phyloP scores from a whole-genome alignment of 257 asterid genomes.

The Solanum pinnatisectum region DNA sequence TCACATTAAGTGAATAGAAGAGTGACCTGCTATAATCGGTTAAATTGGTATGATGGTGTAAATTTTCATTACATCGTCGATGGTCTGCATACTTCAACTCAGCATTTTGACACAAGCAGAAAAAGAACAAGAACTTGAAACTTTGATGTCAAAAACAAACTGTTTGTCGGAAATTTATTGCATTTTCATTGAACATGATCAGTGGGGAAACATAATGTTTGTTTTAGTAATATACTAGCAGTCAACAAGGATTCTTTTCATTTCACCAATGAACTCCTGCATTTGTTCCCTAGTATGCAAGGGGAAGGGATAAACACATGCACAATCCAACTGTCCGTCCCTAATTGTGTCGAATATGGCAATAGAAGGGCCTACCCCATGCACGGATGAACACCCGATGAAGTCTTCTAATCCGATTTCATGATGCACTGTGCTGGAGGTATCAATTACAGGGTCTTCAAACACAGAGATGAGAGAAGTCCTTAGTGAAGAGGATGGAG shows the following conservation, averaged over 20 bases:
- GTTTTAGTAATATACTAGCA: constrained; percentile 2
- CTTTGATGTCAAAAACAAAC: not conserved
- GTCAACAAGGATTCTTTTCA: constrained; percentile 40
- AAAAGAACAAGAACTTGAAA: not conserved
- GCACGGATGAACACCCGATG: constrained; percentile 65
- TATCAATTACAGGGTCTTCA: constrained; percentile 49
- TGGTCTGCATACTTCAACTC: not conserved
- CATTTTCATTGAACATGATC: not conserved
- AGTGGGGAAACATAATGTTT: not conserved
- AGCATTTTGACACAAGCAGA: not conserved
- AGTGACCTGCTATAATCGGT: not conserved
- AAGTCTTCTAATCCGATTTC: constrained; percentile 62
- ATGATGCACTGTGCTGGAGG: constrained; percentile 14
- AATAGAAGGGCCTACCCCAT: constrained; percentile 82
- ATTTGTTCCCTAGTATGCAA: constrained; percentile 87
- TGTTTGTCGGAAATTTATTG: not conserved
- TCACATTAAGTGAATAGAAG: not conserved
- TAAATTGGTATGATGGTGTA: not conserved
- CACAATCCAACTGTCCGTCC: constrained; percentile 58
- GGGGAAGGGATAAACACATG: constrained; percentile 77
- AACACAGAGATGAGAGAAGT: constrained; percentile 65
- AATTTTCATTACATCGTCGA: not conserved
- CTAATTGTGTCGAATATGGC: constrained; percentile 54
- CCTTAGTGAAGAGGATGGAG: constrained; percentile 64
- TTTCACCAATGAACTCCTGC: constrained; percentile 44